phyloP scores from a whole-genome alignment of 2,329 filamentous ascomycete genomes.

The Hypocrella siamensis region DNA sequence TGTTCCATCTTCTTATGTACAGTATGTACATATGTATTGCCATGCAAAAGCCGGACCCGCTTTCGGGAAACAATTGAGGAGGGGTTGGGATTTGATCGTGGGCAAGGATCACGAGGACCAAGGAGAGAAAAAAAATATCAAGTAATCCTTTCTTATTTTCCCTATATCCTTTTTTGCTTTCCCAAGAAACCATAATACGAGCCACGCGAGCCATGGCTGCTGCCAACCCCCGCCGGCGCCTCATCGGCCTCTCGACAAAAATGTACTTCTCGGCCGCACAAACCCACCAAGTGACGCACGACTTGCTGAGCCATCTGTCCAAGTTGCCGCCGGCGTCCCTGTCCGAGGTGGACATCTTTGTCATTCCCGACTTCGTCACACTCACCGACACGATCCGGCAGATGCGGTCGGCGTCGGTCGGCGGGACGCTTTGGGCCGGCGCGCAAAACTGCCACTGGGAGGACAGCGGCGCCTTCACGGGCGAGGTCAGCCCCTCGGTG shows the following conservation, averaged over 20 bases:
- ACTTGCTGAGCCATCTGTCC: conserved; percentile 29
- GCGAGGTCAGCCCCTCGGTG: conserved; percentile 56
- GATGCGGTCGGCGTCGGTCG: conserved; percentile 22
- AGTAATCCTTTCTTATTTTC: no score
- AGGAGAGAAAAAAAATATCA: no score
- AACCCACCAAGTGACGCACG: conserved; percentile 40
- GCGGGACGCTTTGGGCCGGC: conserved; percentile 39
- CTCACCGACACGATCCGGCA: conserved; percentile 36
- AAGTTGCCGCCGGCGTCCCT: conserved; percentile 23
- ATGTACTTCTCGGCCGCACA: conserved; percentile 61
- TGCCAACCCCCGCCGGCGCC: conserved; percentile 28
- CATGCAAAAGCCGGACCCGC: no score
- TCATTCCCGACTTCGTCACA: conserved; percentile 65
- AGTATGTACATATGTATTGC: no score
- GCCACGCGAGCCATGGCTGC: conserved; percentile 2
- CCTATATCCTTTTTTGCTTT: neutral
- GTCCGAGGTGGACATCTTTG: conserved; percentile 50
- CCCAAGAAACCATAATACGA: neutral
- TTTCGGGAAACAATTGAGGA: no score
- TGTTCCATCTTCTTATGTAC: no score
- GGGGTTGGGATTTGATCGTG: no score
- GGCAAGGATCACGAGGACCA: no score
- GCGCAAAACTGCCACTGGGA: conserved; percentile 65
- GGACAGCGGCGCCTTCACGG: conserved; percentile 58
- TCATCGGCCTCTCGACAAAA: conserved; percentile 61